Conservation (phyloP, 371 early-diverging fungal genomes). For the Apophysomyces variabilis region DNA sequence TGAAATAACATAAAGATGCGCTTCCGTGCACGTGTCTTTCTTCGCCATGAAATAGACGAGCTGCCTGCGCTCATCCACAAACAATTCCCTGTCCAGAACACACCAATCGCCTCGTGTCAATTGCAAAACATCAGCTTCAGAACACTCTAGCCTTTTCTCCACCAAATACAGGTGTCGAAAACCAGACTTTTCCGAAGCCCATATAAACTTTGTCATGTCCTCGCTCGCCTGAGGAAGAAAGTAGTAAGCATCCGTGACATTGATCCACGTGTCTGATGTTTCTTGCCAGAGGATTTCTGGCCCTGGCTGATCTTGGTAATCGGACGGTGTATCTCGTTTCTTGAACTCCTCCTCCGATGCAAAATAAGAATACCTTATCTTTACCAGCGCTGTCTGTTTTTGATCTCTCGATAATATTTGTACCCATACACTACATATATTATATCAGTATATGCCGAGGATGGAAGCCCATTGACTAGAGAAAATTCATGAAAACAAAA, state of each 20-base stretch:
- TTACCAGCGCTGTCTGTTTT: constrained; percentile 54
- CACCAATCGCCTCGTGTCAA: constrained; percentile 60
- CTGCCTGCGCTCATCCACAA: constrained; percentile 60
- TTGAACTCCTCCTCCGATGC: neutral
- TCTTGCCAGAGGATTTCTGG: constrained; percentile 69
- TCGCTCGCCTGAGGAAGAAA: constrained; percentile 36
- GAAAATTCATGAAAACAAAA: neutral
- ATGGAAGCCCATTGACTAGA: neutral
- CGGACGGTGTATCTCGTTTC: neutral
- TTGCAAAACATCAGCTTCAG: constrained; percentile 25
- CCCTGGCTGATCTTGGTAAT: constrained; percentile 23
- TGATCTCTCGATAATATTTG: constrained; percentile 75
- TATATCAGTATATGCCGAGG: too few species aligned
- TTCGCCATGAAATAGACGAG: constrained; percentile 77
- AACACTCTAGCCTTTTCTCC: constrained; percentile 22
- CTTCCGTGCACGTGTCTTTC: constrained; percentile 67
- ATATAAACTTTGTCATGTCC: constrained; percentile 44
- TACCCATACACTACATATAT: constrained; percentile 59
- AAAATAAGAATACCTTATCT: constrained; percentile 40
- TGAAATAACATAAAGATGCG: constrained; percentile 68
- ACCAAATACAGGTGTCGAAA: constrained; percentile 72
- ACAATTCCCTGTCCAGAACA: constrained; percentile 63
- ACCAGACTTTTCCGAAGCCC: constrained; percentile 71
- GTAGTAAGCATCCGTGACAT: constrained; percentile 63
- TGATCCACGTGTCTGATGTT: constrained; percentile 64